Evolutionary conservation across 2,329 filamentous ascomycete genomes (phyloP).

Genomic region (Fusarium neocosmosporiellum): DNA sequence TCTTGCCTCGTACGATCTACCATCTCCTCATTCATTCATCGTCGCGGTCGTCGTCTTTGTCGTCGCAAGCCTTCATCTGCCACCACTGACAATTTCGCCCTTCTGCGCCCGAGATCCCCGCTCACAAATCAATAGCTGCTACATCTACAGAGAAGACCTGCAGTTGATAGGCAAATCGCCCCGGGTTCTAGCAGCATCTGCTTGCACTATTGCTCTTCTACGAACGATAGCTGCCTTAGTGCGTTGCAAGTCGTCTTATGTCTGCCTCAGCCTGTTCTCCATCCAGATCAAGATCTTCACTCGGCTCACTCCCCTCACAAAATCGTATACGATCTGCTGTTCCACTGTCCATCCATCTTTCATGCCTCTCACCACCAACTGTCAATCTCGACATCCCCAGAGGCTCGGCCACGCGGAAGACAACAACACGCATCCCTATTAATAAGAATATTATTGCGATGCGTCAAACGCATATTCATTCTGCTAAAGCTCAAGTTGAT

Average conservation of each 20-base stretch:
- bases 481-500: not conserved
- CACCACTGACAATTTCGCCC: conserved; percentile 11
- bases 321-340: conserved; percentile 17
- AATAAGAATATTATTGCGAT: not conserved
- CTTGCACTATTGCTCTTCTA: conserved; percentile 7
- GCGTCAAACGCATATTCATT: not conserved
- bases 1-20: conserved; percentile 1
- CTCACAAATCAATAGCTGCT: conserved; percentile 16
- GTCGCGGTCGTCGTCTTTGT: not conserved
- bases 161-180: conserved; percentile 3
- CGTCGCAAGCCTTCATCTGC: conserved; percentile 7
- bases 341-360: conserved; percentile 5
- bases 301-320: conserved; percentile 21
- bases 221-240: conserved; percentile 12
- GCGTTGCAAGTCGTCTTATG: conserved; percentile 26
- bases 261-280: conserved; percentile 20
- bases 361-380: conserved; percentile 11
- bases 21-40: conserved; percentile 2
- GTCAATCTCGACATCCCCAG: not conserved
- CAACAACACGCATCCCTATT: not conserved
- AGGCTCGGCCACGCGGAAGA: not conserved
- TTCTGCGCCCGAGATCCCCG: conserved; percentile 12
- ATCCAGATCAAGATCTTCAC: conserved; percentile 28
- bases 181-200: not conserved
- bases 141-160: not conserved